Percentiles rank a stretch among this genome's conserved stretches.
These are phyloP conservation scores for Coccomyxa sp. DNA, from an alignment of 139 green algal genomes.

Conservation along the genomic window DNA sequence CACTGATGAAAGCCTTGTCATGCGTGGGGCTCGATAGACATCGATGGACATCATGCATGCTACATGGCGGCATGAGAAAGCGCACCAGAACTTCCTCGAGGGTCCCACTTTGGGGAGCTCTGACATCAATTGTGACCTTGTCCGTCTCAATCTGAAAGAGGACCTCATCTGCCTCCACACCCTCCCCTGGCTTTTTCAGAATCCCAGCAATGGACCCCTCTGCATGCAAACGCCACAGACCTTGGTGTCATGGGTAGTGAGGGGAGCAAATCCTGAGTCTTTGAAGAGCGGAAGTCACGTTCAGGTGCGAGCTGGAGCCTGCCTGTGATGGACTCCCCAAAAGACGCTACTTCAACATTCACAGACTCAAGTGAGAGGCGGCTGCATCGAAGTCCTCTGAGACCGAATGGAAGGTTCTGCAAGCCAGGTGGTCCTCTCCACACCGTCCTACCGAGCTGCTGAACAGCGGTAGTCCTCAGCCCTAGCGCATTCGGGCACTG, in stretches of 20 bases:
- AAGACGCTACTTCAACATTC: neutral
- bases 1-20: too few species aligned
- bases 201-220: constrained; percentile 79
- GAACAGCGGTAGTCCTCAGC: too few species aligned
- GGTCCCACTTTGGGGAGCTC: constrained; percentile 27
- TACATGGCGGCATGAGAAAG: neutral
- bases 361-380: too few species aligned
- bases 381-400: too few species aligned
- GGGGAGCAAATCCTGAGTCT: neutral
- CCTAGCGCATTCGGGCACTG: too few species aligned
- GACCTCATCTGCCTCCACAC: constrained; percentile 88
- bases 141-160: constrained; percentile 98
- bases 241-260: neutral
- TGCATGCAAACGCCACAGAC: neutral
- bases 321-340: constrained; percentile 3
- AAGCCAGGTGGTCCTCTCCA: too few species aligned
- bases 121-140: constrained; percentile 90
- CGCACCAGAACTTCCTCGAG: constrained; percentile 38
- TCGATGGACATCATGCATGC: too few species aligned
- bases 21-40: too few species aligned
- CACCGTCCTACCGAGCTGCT: too few species aligned
- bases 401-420: too few species aligned
- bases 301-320: neutral
- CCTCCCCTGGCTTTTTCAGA: constrained; percentile 73
- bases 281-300: neutral